Evolutionary conservation across 345 rosid species (phyloP), one percentile per base, ranked within the genome.

Genomic region (Sonneratia alba): DNA sequence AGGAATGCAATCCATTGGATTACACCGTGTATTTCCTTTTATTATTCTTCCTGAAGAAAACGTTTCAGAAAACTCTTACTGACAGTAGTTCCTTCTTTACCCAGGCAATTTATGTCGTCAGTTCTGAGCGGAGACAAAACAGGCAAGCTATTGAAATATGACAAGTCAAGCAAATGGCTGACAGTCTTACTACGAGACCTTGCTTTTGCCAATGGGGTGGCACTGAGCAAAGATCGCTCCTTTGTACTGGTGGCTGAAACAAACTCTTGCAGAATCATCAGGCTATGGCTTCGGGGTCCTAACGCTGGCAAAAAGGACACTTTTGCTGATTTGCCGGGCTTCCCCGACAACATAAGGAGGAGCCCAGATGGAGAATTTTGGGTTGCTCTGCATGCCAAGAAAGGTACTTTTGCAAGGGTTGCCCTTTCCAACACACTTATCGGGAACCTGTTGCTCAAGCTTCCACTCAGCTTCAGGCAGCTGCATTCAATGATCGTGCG

Each of bases 321-420:
- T 63, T 88, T 89, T 66, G 83, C 85, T 1, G 71, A 85, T 79
- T 79, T 92, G 69, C 85, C 87, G 0, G 93, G 93, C 67, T 82
- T 82, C 62, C 91, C 96, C 0, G 92, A 88, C 80, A 87, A 89
- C 77, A 72, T 89, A 7, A 78, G 87, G 78, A 88, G 85, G 74
- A 85, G 82, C 76, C 32, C 78, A 0, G 70, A 80, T 1, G 93
- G 93, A 68, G 92, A 89, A 4, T 88, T 87, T 47, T 88, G 97
- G 97, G 92, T 92, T 0, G 93, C 88, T 5, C 68, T 91, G 86
- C 96, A 91, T 69, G 38, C 87, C 9, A 91, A 89, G 82, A 79
- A 73, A 72, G 85, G 89, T 68, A 76, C 79, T 53, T 24, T 82
- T 7, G 79, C 82, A 3, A 83, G 78, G 75, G 75, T 86, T 71